A percentile compares a stretch with the other conserved stretches of the same genome.
These are phyloP conservation scores for Tremella fuciformis DNA, from an alignment of 768 basidiomycete species.

Conservation along the genomic window DNA sequence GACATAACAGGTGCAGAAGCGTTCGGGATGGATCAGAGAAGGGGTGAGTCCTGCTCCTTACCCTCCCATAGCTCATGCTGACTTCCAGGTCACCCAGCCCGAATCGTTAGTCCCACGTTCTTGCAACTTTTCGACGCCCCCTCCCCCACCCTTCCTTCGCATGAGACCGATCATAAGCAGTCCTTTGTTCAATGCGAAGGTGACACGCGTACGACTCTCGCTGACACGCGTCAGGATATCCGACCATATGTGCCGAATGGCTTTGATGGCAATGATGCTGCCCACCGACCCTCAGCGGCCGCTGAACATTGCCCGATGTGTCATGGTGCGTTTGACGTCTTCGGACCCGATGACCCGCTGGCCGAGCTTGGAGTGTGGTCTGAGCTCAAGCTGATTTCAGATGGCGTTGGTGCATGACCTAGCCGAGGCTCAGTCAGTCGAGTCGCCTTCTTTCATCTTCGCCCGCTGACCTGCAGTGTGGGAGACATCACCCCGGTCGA, in stretches of 20 bases:
- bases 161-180: too few relatives aligned
- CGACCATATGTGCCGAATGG: constrained; percentile 93
- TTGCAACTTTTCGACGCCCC: background rate
- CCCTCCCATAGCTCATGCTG: constrained; percentile 8
- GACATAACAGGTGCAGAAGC: constrained; percentile 75
- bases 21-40: constrained; percentile 91
- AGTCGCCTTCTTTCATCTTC: background rate
- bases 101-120: constrained; percentile 63
- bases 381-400: constrained; percentile 65
- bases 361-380: background rate
- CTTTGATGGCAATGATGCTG: constrained; percentile 82
- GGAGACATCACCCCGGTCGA: constrained; percentile 92
- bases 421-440: constrained; percentile 76
- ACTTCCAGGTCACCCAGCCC: constrained; percentile 67
- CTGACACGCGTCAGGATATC: constrained; percentile 62
- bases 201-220: too few relatives aligned
- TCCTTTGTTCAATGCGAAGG: too few relatives aligned
- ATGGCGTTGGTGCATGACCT: constrained; percentile 91
- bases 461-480: constrained; percentile 56
- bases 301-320: constrained; percentile 51
- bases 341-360: background rate
- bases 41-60: constrained; percentile 55
- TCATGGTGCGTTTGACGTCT: constrained; percentile 34
- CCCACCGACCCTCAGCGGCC: constrained; percentile 71
- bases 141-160: too few relatives aligned